Evolutionary conservation across 371 early-diverging fungal genomes (phyloP), one percentile per base, ranked within the genome.

Genomic region (Mortierella sp.): DNA sequence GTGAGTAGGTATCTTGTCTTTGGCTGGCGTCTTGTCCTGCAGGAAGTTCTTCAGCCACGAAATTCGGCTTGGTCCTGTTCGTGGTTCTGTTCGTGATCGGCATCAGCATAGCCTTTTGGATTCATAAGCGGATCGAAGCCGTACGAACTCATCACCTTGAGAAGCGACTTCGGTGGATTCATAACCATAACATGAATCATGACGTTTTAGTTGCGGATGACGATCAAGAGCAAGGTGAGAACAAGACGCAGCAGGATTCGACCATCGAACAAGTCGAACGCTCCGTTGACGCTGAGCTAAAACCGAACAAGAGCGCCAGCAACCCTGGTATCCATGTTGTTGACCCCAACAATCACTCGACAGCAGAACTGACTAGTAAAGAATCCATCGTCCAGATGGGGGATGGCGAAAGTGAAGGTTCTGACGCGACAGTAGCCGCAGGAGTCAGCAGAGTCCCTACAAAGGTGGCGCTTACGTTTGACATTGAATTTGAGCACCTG

Each of bases 401-500:
- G 9, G 54, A 54, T 37, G 54, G 37, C 4, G 62, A 55, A 27
- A 54, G 44, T 6, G 55, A 54, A 6, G 15, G 46, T 23, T 6
- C 6, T 21, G 44, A 44, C 44, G 21, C 6, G 19, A 44, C 44
- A 8, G 44, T 19, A 44, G 19, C 23, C 21, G 3, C 7, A 6
- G 19, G n/a, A 30, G 49, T 19, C 47, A n/a, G 31, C 46, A 15
- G 42, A n/a, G n/a, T 43, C 37, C 39, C 14, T 19, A 50, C 47
- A 53, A 72, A 28, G 48, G 64, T 64, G 6, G 48, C 60, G 8
- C 73, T 48, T 39, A 68, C 61, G 1, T 81, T 82, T 44, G 81
- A 87, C 55, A 80, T 85, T 60, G 78, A 82, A 56, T 90, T 89
- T 72, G 81, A 82, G 24, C 68, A 84, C 49, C 56, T 89, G 15